Evolutionary conservation across 495 filamentous ascomycete species (phyloP).

Genomic region (Penicillium taxi): DNA sequence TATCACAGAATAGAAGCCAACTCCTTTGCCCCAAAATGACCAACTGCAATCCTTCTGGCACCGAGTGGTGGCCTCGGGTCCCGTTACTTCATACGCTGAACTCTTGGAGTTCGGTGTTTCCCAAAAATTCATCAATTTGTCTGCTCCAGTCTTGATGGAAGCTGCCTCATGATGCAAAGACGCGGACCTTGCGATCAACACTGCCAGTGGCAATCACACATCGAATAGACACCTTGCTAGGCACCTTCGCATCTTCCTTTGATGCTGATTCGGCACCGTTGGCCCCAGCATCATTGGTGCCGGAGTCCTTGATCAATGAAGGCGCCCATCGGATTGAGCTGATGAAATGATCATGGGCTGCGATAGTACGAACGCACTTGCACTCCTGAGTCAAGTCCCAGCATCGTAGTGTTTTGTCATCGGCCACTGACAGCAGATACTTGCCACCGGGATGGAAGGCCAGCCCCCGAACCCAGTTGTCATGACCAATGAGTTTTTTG

Average conservation of each 20-base stretch:
- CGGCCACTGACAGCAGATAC: constrained; percentile 75
- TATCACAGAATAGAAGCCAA: constrained; percentile 26
- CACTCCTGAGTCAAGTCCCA: constrained; percentile 94
- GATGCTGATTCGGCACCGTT: constrained; percentile 11
- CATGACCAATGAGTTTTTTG: constrained; percentile 83
- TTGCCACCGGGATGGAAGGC: constrained; percentile 93
- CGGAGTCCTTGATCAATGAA: constrained; percentile 46
- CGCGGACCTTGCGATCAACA: constrained; percentile 53
- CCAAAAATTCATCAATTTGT: constrained; percentile 1
- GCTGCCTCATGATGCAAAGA: constrained; percentile 43
- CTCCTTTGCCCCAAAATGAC: constrained; percentile 22
- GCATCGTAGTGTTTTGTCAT: constrained; percentile 89
- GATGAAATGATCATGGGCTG: constrained; percentile 82
- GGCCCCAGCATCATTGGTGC: constrained; percentile 27
- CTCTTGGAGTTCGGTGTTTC: not conserved
- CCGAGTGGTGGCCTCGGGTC: constrained; percentile 5
- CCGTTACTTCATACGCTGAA: constrained; percentile 8
- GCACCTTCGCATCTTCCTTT: constrained; percentile 23
- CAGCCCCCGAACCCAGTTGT: constrained; percentile 88
- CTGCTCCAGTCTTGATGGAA: too few relatives aligned
- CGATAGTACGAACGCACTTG: constrained; percentile 73
- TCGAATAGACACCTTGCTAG: constrained; percentile 37
- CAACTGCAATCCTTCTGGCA: constrained; percentile 11
- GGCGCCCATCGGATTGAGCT: constrained; percentile 91
- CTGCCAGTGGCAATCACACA: constrained; percentile 60